Conservation (phyloP, 2,329 filamentous ascomycete species). For the Neopestalotiopsis clavispora region DNA sequence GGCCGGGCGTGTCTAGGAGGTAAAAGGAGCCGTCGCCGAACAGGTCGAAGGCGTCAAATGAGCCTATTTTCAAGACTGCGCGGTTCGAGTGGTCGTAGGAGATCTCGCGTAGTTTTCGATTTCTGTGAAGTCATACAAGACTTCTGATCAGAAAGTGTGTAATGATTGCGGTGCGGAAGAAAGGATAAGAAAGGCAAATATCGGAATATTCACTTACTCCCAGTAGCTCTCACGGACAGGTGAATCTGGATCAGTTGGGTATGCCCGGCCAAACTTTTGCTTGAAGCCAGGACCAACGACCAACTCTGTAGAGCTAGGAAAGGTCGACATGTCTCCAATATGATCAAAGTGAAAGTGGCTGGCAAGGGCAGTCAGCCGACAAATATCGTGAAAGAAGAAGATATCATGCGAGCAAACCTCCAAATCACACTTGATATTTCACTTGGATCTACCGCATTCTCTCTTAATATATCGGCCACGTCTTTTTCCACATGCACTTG, state of each 20-base stretch:
- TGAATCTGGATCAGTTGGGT: conserved; percentile 23
- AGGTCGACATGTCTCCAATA: conserved; percentile 50
- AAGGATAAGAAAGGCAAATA: no score
- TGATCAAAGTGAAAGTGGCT: conserved; percentile 49
- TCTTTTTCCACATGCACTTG: neutral
- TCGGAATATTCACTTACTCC: neutral
- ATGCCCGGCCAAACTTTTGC: conserved; percentile 25
- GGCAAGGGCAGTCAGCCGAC: neutral
- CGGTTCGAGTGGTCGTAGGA: conserved; percentile 22
- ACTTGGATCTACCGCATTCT: neutral
- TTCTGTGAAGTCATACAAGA: conserved; percentile 3
- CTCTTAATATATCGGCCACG: neutral
- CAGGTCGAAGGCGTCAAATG: conserved; percentile 38
- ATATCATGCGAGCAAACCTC: neutral
- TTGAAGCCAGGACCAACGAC: conserved; percentile 41
- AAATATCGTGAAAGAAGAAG: neutral
- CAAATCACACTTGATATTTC: conserved; percentile 4
- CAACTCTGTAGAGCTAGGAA: conserved; percentile 45
- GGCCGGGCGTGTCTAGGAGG: conserved; percentile 39
- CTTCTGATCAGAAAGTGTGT: no score
- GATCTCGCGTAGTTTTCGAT: conserved; percentile 32
- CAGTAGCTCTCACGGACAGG: conserved; percentile 29
- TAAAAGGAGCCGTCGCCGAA: conserved; percentile 42
- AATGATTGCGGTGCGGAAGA: no score
- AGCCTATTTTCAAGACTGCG: conserved; percentile 17